Base-by-base conservation (phyloP, 345 rosid genomes). In the Pistacia vera region DNA sequence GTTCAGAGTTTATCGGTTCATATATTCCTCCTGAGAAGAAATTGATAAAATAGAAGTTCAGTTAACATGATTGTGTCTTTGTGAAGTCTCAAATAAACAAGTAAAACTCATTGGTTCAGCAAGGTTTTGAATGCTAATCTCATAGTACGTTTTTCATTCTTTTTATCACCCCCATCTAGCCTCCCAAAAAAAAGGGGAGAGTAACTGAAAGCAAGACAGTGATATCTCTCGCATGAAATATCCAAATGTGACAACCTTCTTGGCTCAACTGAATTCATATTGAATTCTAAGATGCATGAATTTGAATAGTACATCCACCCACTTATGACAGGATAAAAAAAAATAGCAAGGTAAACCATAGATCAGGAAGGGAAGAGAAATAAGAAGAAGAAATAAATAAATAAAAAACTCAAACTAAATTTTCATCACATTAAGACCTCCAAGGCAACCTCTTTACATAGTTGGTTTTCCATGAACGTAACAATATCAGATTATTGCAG, bases 11-110 rank as follows among this genome's bases (percentile, higher is more conserved):
- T 75, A 78, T 73, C 17, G 69, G 79, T 83, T 74, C 74, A 75
- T 71, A 62, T 73, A 76, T 63, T 82, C 78, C 71, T 49, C 78
- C 86, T 84, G 69, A 1, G 58, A 48, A 71, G 56, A 11, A 28
- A 5, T 73, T 36, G 20, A 68, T 33, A 74, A 55, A 66, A 44
- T 52, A 72, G 62, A 10, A 20, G 20, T 59, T 30, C 33, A 30
- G 33, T 2, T 20, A 11, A 68, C 22, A 75, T 30, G 16, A 38
- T 7, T 16, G 63, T 16, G 63, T 67, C 46, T 48, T 41, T 14
- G 46, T 12, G 52, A 35, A 77, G 58, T 70, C 61, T 63, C 65
- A 48, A 68, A 2, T 60, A 38, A 65, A 65, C 48, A 71, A 83
- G 38, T 28, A 10, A 12, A 61, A 70, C 17, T 20, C 41, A 63